phyloP scores from a whole-genome alignment of 2,329 filamentous ascomycete species.

The Scleromitrula shiraiana region DNA sequence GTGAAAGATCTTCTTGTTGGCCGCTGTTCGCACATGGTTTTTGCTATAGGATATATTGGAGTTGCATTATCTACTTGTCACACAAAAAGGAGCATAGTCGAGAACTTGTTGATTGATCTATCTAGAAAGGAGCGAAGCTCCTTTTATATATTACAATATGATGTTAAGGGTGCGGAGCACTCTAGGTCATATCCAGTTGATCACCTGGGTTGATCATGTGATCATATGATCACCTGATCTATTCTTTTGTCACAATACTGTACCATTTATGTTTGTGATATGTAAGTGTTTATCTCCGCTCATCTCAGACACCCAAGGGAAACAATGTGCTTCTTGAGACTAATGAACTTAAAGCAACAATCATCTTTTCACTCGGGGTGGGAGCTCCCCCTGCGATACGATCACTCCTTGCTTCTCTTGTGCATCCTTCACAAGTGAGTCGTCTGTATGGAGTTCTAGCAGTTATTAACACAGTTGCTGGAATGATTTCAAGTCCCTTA shows the following conservation, averaged over 20 bases:
- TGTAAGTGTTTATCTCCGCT: constrained; percentile 11
- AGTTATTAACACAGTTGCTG: constrained; percentile 42
- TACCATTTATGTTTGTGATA: constrained; percentile 6
- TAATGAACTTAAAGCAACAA: constrained; percentile 31
- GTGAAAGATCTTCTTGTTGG: constrained; percentile 23
- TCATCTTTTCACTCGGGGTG: constrained; percentile 38
- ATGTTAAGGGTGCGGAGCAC: too few species aligned
- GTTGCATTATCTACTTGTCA: constrained; percentile 12
- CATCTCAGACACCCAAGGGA: not conserved
- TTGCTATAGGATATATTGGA: constrained; percentile 9
- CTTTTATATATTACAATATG: too few species aligned
- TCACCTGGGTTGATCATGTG: too few species aligned
- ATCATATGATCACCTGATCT: too few species aligned
- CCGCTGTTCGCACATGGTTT: constrained; percentile 19
- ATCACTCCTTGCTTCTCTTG: constrained; percentile 43
- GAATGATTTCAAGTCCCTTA: constrained; percentile 38
- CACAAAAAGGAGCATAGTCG: too few species aligned
- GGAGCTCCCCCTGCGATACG: constrained; percentile 39
- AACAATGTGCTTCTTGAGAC: not conserved
- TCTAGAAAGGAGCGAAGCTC: too few species aligned
- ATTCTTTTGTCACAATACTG: too few species aligned
- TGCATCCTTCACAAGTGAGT: constrained; percentile 46
- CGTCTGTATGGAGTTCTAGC: constrained; percentile 45
- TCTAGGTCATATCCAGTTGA: too few species aligned
- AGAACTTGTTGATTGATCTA: too few species aligned